Base-by-base conservation (phyloP, 345 rosid genomes). In the Lepidium didymum region DNA sequence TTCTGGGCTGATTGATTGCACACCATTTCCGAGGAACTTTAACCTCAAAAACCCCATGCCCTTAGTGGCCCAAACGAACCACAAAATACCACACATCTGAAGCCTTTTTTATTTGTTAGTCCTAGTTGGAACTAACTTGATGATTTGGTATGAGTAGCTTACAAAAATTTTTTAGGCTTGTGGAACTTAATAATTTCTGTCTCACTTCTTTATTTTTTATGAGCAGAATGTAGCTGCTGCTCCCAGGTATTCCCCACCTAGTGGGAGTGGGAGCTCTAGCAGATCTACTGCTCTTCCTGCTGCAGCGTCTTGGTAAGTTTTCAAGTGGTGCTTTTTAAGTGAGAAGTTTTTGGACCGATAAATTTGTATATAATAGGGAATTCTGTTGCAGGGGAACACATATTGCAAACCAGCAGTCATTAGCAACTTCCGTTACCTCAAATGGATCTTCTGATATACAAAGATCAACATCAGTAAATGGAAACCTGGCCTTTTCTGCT, bases 271-370 rank as follows among this genome's bases (percentile, higher is more conserved):
- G 21, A 19, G 21, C 77, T 55, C 80, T 45, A 64, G 79, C 56
- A 82, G 83, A 82, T 74, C 90, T 6, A 56, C 74, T 25, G 80
- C 81, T 43, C 96, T 92, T 63, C 98, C 98, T 74, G 88, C 91
- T 44, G 96, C 91, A 58, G 91, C 96, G 4, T 82, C 98, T 67
- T 92, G 96, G 98, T 90, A 85, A 59, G 52, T 40, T 38, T 56
- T 57, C 21, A 19, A 1, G 1, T 40, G 27, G 18, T 18, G 14
- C 37, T 35, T 31, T 59, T 7, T 66, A 8, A 46, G 25, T 59
- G 44, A 56, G 52, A 57, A 36, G 18, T 38, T 34, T 11, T 18
- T 16, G 14, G 8, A 43, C 10, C 18, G 66, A 42, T 53, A 64
- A 45, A 56, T 50, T 40, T 21, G n/a, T 1, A 7, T 35, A 25